Conservation (phyloP, 139 green algal species). For the Haematococcus lacustris region DNA sequence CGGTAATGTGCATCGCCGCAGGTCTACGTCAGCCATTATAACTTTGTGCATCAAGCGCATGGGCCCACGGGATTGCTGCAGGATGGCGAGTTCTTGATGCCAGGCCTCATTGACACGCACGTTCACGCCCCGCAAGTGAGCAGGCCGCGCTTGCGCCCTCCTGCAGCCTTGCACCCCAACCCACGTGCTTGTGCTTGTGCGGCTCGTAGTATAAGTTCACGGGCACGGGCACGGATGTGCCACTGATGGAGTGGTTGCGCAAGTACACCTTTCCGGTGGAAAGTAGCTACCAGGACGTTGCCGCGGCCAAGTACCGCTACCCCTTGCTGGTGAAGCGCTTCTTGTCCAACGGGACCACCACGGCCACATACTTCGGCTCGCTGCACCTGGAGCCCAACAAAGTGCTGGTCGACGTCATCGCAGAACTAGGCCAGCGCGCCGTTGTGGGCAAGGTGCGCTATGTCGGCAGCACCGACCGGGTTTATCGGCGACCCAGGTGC, state of each 20-base stretch:
- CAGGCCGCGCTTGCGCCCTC: too few relatives aligned
- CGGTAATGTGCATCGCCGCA: too few relatives aligned
- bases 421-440: constrained; percentile 39
- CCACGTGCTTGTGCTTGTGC: too few relatives aligned
- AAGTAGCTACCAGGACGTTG: constrained; percentile 7
- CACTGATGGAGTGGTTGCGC: constrained; percentile 41
- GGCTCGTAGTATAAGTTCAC: constrained; percentile 24
- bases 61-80: too few relatives aligned
- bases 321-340: constrained; percentile 6
- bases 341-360: constrained; percentile 23
- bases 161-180: too few relatives aligned
- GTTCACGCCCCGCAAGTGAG: constrained; percentile 38
- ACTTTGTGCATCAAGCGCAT: too few relatives aligned
- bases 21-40: too few relatives aligned
- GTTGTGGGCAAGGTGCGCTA: constrained; percentile 52
- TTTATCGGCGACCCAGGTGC: too few relatives aligned
- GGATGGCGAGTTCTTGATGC: constrained; percentile 32
- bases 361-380: constrained; percentile 24
- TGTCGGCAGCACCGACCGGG: neutral
- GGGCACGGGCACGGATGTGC: constrained; percentile 27
- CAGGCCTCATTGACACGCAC: constrained; percentile 41
- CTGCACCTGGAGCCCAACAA: constrained; percentile 20
- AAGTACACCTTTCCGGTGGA: constrained; percentile 43
- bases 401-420: constrained; percentile 39
- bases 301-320: neutral